Conservation (phyloP, 257 asterid species). For the Solanum pimpinellifolium region DNA sequence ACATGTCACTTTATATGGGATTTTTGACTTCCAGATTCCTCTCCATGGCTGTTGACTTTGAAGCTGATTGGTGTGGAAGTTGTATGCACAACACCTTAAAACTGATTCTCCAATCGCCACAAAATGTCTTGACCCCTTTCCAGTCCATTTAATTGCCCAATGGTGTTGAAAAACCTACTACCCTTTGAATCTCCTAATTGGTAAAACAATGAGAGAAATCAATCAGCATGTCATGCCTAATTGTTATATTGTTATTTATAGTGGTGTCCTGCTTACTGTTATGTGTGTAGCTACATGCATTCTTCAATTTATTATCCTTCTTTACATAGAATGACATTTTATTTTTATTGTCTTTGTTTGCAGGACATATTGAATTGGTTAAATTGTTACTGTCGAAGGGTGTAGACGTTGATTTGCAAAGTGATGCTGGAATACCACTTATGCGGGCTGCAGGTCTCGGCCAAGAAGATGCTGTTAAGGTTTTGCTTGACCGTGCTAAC, state of each 20-base stretch:
- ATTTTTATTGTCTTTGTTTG: slow-evolving; percentile 10
- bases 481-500: slow-evolving; percentile 68
- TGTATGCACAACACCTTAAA: background rate
- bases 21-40: background rate
- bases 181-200: too few species aligned
- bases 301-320: background rate
- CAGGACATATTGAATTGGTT: slow-evolving; percentile 71
- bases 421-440: slow-evolving; percentile 91
- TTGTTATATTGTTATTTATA: background rate
- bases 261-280: background rate
- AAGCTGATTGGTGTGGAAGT: background rate
- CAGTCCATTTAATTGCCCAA: too few species aligned
- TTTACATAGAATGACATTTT: background rate
- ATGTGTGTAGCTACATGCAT: background rate
- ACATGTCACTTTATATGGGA: background rate
- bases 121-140: too few species aligned
- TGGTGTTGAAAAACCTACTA: too few species aligned
- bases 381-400: slow-evolving; percentile 51
- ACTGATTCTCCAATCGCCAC: background rate
- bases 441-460: slow-evolving; percentile 97
- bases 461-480: slow-evolving; percentile 64
- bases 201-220: background rate
- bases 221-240: background rate
- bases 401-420: slow-evolving; percentile 58
- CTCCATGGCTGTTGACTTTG: background rate